Evolutionary conservation across 495 filamentous ascomycete species (phyloP).

Genomic region (Daldinia caldariorum): DNA sequence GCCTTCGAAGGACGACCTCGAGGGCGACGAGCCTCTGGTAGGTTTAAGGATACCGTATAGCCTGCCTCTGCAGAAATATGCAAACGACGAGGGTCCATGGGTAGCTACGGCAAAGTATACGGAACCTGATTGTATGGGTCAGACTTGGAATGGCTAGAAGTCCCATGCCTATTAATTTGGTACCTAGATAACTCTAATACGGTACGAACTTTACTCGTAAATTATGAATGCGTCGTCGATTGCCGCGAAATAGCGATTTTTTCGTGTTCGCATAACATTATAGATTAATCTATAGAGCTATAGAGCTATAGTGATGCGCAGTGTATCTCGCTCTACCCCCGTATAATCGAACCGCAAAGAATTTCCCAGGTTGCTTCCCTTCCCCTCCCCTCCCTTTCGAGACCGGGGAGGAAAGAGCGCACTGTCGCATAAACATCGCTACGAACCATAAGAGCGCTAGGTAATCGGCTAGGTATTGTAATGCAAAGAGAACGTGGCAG

Average conservation of each 20-base stretch:
- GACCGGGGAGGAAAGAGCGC: neutral
- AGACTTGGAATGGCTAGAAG: conserved; percentile 39
- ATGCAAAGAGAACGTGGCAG: neutral
- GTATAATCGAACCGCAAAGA: conserved; percentile 3
- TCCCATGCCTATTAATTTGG: no score
- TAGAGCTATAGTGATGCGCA: conserved; percentile 3
- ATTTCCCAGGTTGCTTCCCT: neutral
- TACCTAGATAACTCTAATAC: neutral
- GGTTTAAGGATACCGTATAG: conserved; percentile 86
- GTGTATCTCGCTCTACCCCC: conserved; percentile 3
- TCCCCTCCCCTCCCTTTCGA: neutral
- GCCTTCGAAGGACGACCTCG: conserved; percentile 45
- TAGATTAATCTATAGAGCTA: conserved; percentile 28
- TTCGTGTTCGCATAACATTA: conserved; percentile 10
- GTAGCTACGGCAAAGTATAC: conserved; percentile 70
- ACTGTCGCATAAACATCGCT: conserved; percentile 24
- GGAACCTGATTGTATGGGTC: conserved; percentile 76
- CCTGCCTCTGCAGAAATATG: conserved; percentile 76
- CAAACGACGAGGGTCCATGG: conserved; percentile 75
- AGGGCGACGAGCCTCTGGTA: conserved; percentile 53
- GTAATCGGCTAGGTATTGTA: conserved; percentile 1
- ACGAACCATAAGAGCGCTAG: conserved; percentile 5
- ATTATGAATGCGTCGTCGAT: neutral
- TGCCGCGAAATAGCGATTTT: neutral
- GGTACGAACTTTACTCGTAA: neutral